Conservation (phyloP, 176 grass and related monocot genomes). For the Alloteropsis semialata region DNA sequence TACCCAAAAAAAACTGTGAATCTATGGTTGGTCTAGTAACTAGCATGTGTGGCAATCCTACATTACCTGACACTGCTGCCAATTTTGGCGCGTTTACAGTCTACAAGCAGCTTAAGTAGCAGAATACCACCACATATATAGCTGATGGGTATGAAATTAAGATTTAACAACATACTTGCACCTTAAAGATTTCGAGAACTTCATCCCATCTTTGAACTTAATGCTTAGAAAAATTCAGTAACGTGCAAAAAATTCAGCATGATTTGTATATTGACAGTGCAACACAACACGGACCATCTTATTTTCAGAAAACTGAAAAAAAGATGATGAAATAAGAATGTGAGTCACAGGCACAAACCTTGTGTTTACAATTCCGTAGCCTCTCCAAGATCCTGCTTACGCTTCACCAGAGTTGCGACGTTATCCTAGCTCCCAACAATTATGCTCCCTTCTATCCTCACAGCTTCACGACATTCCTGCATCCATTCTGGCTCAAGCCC, state of each 20-base stretch:
- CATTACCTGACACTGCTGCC: not conserved
- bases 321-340: not conserved
- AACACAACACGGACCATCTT: not conserved
- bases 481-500: not conserved
- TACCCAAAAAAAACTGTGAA: not conserved
- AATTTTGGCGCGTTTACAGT: not conserved
- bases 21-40: not conserved
- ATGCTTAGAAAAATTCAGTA: too few species aligned
- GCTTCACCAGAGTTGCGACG: not conserved
- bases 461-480: not conserved
- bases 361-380: not conserved
- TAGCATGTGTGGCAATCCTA: not conserved
- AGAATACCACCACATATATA: not conserved
- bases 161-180: not conserved
- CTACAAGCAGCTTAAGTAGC: not conserved
- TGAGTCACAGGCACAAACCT: constrained; percentile 26
- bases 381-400: not conserved
- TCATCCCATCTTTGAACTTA: too few species aligned
- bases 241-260: not conserved
- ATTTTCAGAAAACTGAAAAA: not conserved
- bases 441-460: not conserved
- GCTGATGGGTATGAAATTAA: not conserved
- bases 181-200: not conserved
- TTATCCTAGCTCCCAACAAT: not conserved
- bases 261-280: not conserved